phyloP scores from a whole-genome alignment of 2,329 filamentous ascomycete species.

The Drechslerella dactyloides region DNA sequence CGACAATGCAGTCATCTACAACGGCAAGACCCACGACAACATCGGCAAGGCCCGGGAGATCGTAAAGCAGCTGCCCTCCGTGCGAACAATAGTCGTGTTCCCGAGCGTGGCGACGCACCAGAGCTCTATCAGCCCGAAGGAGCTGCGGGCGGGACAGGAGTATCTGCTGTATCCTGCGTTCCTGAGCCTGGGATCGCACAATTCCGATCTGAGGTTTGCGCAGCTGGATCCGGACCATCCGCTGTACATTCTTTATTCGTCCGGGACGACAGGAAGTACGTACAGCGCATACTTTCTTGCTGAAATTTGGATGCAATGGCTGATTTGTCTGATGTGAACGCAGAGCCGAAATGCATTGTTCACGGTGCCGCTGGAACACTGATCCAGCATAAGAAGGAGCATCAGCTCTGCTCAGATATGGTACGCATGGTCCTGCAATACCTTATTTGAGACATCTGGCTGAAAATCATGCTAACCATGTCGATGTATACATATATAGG shows the following conservation, averaged over 20 bases:
- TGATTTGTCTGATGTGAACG: no score
- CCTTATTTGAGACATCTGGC: not conserved
- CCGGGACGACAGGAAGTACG: conserved; percentile 76
- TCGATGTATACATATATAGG: conserved; percentile 10
- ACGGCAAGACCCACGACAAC: conserved; percentile 85
- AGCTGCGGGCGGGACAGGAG: conserved; percentile 40
- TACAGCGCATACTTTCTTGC: not conserved
- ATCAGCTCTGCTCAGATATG: conserved; percentile 84
- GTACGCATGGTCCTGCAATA: conserved; percentile 55
- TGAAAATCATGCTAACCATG: not conserved
- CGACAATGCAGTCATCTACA: conserved; percentile 88
- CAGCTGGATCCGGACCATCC: conserved; percentile 85
- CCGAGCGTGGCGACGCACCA: conserved; percentile 64
- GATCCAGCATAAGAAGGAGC: conserved; percentile 97
- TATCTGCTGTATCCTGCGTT: conserved; percentile 57
- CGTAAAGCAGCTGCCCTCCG: conserved; percentile 68
- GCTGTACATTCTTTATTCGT: conserved; percentile 91
- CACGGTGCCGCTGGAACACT: conserved; percentile 89
- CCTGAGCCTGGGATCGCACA: conserved; percentile 54
- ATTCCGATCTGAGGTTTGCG: conserved; percentile 67
- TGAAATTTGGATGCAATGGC: not conserved
- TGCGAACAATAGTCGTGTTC: conserved; percentile 77
- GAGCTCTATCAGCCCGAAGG: conserved; percentile 38
- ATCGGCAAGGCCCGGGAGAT: conserved; percentile 80
- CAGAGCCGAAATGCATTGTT: conserved; percentile 85